phyloP scores from a whole-genome alignment of 169 alveolate genomes.

The Cryptosporidium andersoni region DNA sequence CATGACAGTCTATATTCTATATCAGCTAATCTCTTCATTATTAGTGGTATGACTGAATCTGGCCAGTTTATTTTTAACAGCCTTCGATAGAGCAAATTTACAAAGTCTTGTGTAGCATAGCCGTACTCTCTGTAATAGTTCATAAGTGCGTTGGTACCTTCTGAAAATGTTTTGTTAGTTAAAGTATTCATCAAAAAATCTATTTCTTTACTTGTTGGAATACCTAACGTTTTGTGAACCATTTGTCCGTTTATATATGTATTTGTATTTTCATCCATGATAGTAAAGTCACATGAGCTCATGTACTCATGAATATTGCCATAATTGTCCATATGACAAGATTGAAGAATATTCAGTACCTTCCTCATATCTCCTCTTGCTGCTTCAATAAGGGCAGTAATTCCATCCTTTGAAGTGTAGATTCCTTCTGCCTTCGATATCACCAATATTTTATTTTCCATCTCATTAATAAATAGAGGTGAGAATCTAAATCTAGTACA shows the following conservation, averaged over 20 bases:
- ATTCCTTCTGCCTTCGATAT: conserved; percentile 88
- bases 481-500: conserved; percentile 94
- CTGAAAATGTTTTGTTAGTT: conserved; percentile 79
- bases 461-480: conserved; percentile 85
- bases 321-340: conserved; percentile 79
- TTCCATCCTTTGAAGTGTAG: conserved; percentile 83
- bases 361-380: conserved; percentile 99
- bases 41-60: conserved; percentile 81
- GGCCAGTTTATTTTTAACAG: conserved; percentile 83
- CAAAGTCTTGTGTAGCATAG: conserved; percentile 87
- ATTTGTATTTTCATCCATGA: not conserved
- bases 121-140: conserved; percentile 83
- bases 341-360: conserved; percentile 94
- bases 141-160: conserved; percentile 79
- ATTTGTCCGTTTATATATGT: conserved; percentile 78
- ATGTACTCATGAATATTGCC: conserved; percentile 71
- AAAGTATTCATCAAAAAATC: conserved; percentile 79
- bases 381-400: conserved; percentile 85
- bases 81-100: conserved; percentile 82
- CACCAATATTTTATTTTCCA: conserved; percentile 82
- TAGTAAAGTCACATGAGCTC: conserved; percentile 32
- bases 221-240: conserved; percentile 87
- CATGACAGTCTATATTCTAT: conserved; percentile 85
- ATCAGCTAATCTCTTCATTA: conserved; percentile 83
- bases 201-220: conserved; percentile 87